Base-by-base conservation (phyloP, 2,329 filamentous ascomycete genomes). In the Trichophyton schoenleinii region DNA sequence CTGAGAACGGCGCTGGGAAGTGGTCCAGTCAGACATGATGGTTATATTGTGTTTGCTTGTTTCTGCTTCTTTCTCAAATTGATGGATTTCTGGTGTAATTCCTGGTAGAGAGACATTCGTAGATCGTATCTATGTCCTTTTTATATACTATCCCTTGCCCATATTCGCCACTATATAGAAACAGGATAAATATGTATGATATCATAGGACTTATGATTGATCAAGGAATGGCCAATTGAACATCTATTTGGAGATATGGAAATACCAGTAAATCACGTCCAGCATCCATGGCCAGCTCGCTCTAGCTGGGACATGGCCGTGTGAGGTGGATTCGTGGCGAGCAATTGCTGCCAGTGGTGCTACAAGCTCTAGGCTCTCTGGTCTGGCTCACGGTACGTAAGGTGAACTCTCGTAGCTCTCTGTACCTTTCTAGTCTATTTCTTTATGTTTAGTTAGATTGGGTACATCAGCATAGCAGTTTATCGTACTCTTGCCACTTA, bases 11-110 rank as follows among this genome's bases (percentile, higher is more conserved):
- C 64, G 62, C 20, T 53, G 48, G 55, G 49, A 25, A 8, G 60
- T 20, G 28, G 41, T 55, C 62, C 60, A 63, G 41, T 48, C 62
- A 25, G 64, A 61, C 64, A 65, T 65, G 52, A 20, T 55, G 25
- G n/a, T 20, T 38, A n/a, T 61, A 48, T 13, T 18, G 2, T 61
- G 13, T 28, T 28, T 52, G 20, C 13, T 25, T 52, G 20, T 52
- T 52, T 28, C 25, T n/a, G 46, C 3, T 28, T 13, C 9, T 13
- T 6, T 7, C 3, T 25, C 15, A 22, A 15, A 5, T 28, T 13
- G 20, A 22, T 52, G 7, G 1, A 11, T 52, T 15, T 31, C 7
- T 15, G 20, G 46, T 52, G 15, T 44, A 13, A 4, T 4, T 11
- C 3, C 13, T 15, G 46, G 13, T 22, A 52, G 22, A 28, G 9